These are phyloP conservation scores for Fagus sylvatica DNA, from an alignment of 306 rosid species.

Conservation along the genomic window DNA sequence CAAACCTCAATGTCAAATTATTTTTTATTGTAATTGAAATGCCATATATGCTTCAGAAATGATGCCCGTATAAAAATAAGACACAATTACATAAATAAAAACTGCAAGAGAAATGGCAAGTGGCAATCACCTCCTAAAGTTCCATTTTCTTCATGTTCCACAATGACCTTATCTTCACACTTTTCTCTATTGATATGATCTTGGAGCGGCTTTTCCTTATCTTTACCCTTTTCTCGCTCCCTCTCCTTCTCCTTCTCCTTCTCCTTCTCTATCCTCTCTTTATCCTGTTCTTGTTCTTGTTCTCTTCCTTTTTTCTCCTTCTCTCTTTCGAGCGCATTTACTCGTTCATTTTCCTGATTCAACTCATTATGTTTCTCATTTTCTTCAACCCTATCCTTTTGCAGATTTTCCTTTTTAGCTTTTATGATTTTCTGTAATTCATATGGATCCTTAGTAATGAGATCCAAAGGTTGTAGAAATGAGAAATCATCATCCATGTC, in stretches of 20 bases:
- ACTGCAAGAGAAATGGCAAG: background rate
- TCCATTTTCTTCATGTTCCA: constrained; percentile 43
- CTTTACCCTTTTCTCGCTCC: constrained; percentile 40
- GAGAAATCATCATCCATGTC: constrained; percentile 69
- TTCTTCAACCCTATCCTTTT: constrained; percentile 39
- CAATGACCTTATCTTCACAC: constrained; percentile 36
- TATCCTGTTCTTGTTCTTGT: constrained; percentile 35
- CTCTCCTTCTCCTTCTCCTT: background rate
- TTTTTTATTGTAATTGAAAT: background rate
- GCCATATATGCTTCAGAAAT: background rate
- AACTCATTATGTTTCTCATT: constrained; percentile 34
- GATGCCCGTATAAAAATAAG: background rate
- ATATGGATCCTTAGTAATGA: constrained; percentile 56
- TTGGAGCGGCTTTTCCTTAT: constrained; percentile 23
- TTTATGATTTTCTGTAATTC: constrained; percentile 51
- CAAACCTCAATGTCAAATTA: background rate
- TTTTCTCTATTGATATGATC: constrained; percentile 35
- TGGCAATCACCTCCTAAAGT: constrained; percentile 33
- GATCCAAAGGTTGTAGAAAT: constrained; percentile 66
- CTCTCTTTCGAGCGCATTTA: constrained; percentile 29
- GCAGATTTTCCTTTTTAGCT: constrained; percentile 50
- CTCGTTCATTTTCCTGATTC: constrained; percentile 32
- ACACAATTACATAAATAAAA: background rate
- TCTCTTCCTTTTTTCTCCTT: constrained; percentile 41
- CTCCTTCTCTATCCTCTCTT: constrained; percentile 15